These are phyloP conservation scores for Triticum turgidum DNA, from an alignment of 176 grass and related monocot genomes.

Conservation along the genomic window DNA sequence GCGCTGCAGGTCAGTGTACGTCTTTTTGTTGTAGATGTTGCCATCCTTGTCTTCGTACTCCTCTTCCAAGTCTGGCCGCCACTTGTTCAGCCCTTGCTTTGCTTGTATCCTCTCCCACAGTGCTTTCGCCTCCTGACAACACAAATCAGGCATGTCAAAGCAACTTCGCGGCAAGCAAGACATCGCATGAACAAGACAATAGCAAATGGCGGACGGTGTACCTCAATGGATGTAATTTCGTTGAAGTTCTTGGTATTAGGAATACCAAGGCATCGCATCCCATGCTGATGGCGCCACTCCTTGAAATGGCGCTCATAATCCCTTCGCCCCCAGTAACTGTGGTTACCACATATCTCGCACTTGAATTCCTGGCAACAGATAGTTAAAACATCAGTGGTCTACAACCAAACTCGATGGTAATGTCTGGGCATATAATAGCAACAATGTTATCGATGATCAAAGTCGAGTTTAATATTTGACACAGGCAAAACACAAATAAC, in stretches of 20 bases:
- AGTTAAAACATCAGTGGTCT: constrained; percentile 9
- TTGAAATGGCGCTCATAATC: constrained; percentile 98
- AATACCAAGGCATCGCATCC: constrained; percentile 95
- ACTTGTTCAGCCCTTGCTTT: constrained; percentile 79
- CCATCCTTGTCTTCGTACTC: constrained; percentile 95
- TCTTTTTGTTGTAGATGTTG: constrained; percentile 98
- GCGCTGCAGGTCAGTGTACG: constrained; percentile 80
- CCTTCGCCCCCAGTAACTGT: constrained; percentile 91
- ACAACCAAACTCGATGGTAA: neutral
- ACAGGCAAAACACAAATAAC: neutral
- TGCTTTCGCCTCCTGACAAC: constrained; percentile 69
- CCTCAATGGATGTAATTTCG: constrained; percentile 85
- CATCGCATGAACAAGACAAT: neutral
- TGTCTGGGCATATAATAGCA: neutral
- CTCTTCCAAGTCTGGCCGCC: constrained; percentile 97
- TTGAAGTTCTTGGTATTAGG: constrained; percentile 98
- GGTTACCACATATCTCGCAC: constrained; percentile 94
- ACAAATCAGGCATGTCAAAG: constrained; percentile 15
- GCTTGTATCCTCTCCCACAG: constrained; percentile 94
- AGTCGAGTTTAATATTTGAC: neutral
- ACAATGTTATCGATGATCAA: neutral
- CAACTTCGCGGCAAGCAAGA: neutral
- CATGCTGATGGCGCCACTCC: constrained; percentile 86
- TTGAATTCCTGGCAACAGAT: constrained; percentile 75
- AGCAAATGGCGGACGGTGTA: constrained; percentile 4